Base-by-base conservation (phyloP, 2,329 filamentous ascomycete genomes). In the Penicillium rolfsii region DNA sequence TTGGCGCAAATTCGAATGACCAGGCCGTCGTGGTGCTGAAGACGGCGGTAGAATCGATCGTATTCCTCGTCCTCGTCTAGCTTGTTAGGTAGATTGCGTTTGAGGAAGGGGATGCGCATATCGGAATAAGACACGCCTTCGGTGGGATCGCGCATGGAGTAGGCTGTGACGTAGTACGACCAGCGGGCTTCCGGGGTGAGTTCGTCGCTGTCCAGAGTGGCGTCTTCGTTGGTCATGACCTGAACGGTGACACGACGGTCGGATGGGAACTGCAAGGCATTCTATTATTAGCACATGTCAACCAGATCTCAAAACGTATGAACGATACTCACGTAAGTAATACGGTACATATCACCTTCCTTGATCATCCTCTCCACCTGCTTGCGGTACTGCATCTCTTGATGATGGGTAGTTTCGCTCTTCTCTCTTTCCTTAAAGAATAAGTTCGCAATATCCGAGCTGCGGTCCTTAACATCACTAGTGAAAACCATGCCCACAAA, bases 91-190 rank as follows among this genome's bases (percentile, higher is more conserved):
- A 92, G 80, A 74, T 91, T 93, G 60, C 90, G 88, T 54, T 86
- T 84, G 16, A 94, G 82, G 60, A 93, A 86, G 4, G 87, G 84
- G 77, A 87, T 89, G 63, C 85, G 86, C 70, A 92, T 83, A 52
- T 85, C 85, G 5, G 84, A 83, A 53, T 88, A 82, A 6, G 84
- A 80, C 2, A 95, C 84, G 14, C 91, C 91, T 76, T 95, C 91
- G 0, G 95, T 99, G 1, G 91, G 91, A 71, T 97, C 92, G 26
- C 93, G 85, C 64, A 92, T 91, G 67, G 92, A 91, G 76, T 91
- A 98, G 0, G 93, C 93, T 19, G 94, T 93, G 59, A 97, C 91
- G 74, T 99, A 99, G 79, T 96, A 96, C 70, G 94, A 91, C 95
- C 95, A 99, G 41, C 87, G 81, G 64, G 84, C 83, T 65, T 87